Base-by-base conservation (phyloP, 371 early-diverging fungal genomes). In the Fennellomyces sp. region DNA sequence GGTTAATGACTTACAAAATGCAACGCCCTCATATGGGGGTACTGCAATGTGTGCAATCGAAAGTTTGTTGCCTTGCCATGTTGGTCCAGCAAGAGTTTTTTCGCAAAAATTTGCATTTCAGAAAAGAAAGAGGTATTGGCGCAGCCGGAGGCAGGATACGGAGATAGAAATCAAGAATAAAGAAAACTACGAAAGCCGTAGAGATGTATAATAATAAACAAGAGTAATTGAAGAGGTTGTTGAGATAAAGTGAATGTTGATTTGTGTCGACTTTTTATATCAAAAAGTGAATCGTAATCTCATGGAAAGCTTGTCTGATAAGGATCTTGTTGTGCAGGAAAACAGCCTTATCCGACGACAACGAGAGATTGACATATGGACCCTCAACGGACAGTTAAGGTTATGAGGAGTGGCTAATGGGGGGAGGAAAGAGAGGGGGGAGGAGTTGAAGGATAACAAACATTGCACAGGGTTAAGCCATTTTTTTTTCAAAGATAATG, bases 31-130 rank as follows among this genome's bases (percentile, higher is more conserved):
- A 67, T 67, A 29, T 67, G 62, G 2, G 68, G 68, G 8, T 21
- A 30, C 21, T 54, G 41, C 13, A 67, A 48, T 5, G 56, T 56
- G 29, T 59, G 48, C 29, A 67, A 17, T 11, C 45, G 48, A 35
- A 67, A 63, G 52, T 63, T 67, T n/a, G 55, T 29, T n/a, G 68
- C 68, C 45, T 67, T 67, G 38, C 59, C 57, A 56, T 67, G 55
- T 27, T 63, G 60, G 31, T 67, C 68, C 11, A 63, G 45, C 5
- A 52, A 30, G 3, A 67, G 30, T 25, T 55, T 28, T 45, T 36
- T 60, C 21, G 63, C 56, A 25, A 66, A 62, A 10, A 56, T 36
- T 15, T 55, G 17, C 50, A 66, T 60, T 19, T 45, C 42, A 50
- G 21, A 15, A 21, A 23, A 6, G 10, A 23, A 21, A n/a, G n/a